Base-by-base conservation (phyloP, 2,329 filamentous ascomycete species). In the Ceratocystis eucalypticola region DNA sequence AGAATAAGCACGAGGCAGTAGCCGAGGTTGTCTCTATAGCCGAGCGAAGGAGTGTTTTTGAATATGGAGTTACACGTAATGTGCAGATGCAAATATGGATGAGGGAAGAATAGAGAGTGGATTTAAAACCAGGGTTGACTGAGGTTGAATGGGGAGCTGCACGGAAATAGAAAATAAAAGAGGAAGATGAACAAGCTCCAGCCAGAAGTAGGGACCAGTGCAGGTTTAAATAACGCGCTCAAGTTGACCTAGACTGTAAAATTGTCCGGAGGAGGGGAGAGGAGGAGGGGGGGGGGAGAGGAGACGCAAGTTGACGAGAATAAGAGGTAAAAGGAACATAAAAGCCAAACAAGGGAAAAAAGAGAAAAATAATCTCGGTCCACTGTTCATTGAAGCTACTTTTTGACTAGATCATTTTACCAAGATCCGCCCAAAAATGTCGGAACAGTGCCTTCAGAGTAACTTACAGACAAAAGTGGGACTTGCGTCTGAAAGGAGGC, bases 171-270 rank as follows among this genome's bases (percentile, higher is more conserved):
- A 62, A 62, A 48, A 41, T 5, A 45, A 65, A 46, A 64, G 53
- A 64, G 41, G 25, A 61, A 8, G 4, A 64, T 44, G 37, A 22
- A 37, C 64, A 37, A 67, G 28, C 44, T 30, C 61, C 15, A 45
- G 33, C 30, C 30, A 50, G 30, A 63, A 46, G 37, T 46, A 63
- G 64, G 64, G 44, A 53, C 41, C 53, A 33, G 33, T 66, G 63
- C 25, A 41, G 41, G 57, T 53, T 65, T 45, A 48, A 61, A 65
- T 48, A 62, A 62, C 37, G 45, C 61, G 61, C 45, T 7, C 22
- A 46, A 22, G 10, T 45, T 4, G 37, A 62, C 33, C 20, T 20
- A 33, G 45, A 48, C 37, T 45, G 45, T 45, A 62, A 33, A 62
- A 33, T n/a, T 15, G 61, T 5, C 22, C 61, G 37, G 25, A 59